phyloP scores from a whole-genome alignment of 2,329 filamentous ascomycete species.

The Colletotrichum chrysophilum region DNA sequence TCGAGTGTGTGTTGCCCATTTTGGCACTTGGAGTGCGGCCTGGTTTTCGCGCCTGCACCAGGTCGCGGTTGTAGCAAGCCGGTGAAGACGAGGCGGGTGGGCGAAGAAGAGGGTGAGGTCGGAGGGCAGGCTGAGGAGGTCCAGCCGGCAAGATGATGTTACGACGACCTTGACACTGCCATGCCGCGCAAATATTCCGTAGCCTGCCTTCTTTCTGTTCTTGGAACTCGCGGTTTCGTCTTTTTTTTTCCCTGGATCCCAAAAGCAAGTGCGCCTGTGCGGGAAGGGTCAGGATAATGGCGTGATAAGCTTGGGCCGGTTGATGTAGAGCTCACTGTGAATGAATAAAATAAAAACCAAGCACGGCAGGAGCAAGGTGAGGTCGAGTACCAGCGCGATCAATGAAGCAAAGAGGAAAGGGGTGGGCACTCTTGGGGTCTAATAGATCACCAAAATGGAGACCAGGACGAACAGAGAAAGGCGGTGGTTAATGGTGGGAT shows the following conservation, averaged over 20 bases:
- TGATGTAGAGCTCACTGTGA: not conserved
- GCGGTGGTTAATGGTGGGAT: slow-evolving; percentile 8
- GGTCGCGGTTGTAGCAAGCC: not conserved
- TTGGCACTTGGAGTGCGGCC: slow-evolving; percentile 24
- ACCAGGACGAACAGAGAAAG: slow-evolving; percentile 8
- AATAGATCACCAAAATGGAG: slow-evolving; percentile 11
- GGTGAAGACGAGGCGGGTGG: slow-evolving; percentile 21
- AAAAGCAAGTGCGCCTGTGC: not conserved
- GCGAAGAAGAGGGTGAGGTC: not conserved
- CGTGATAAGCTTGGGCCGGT: not conserved
- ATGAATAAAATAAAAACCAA: not conserved
- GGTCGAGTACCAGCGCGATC: not conserved
- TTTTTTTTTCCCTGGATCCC: not conserved
- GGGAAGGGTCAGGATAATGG: not conserved
- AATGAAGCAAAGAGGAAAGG: not conserved
- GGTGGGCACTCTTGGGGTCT: not conserved
- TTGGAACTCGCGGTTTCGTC: not conserved
- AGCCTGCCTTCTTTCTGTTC: not conserved
- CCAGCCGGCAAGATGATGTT: slow-evolving; percentile 7
- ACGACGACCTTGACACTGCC: slow-evolving; percentile 6
- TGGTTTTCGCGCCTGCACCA: not conserved
- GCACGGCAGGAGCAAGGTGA: not conserved
- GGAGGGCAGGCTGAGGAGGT: not conserved
- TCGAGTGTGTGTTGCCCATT: slow-evolving; percentile 59
- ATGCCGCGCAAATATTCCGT: slow-evolving; percentile 2